Evolutionary conservation across 768 basidiomycete species (phyloP).

Genomic region (Lactarius tabidus): DNA sequence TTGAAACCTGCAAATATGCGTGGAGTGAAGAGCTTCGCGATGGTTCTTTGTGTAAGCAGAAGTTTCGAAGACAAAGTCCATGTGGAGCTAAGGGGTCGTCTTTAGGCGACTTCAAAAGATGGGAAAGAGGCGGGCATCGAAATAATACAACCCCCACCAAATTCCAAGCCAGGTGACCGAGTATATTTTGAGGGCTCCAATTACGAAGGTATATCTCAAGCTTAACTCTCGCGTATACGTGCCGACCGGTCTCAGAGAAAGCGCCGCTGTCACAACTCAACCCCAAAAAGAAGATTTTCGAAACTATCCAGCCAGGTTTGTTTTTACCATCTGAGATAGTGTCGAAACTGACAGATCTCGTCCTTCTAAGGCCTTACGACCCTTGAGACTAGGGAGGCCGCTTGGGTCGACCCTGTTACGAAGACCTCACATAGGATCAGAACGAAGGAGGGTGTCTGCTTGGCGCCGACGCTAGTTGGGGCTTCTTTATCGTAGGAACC

Average conservation of each 20-base stretch:
- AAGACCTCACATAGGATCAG: constrained; percentile 79
- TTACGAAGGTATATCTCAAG: constrained; percentile 60
- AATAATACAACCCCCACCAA: constrained; percentile 81
- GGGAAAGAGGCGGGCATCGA: constrained; percentile 90
- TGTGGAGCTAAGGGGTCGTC: not conserved
- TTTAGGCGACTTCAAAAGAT: constrained; percentile 83
- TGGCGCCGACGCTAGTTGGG: constrained; percentile 76
- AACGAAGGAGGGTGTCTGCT: constrained; percentile 78
- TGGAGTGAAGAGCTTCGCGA: constrained; percentile 96
- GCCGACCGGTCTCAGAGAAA: constrained; percentile 39
- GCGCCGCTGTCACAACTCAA: constrained; percentile 81
- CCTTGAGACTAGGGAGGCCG: constrained; percentile 80
- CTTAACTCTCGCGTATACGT: not conserved
- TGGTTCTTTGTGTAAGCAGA: constrained; percentile 82
- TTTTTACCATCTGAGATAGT: constrained; percentile 6
- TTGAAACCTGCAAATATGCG: constrained; percentile 96
- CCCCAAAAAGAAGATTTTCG: constrained; percentile 99
- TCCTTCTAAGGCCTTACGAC: constrained; percentile 71
- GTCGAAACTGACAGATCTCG: not conserved
- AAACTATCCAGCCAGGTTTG: constrained; percentile 88
- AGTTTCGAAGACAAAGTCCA: not conserved
- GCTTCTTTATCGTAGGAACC: constrained; percentile 69
- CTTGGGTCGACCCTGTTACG: constrained; percentile 85
- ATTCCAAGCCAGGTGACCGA: constrained; percentile 85
- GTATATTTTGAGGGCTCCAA: constrained; percentile 93